Conservation (phyloP, 2,329 filamentous ascomycete genomes). For the Xylaria sp. region DNA sequence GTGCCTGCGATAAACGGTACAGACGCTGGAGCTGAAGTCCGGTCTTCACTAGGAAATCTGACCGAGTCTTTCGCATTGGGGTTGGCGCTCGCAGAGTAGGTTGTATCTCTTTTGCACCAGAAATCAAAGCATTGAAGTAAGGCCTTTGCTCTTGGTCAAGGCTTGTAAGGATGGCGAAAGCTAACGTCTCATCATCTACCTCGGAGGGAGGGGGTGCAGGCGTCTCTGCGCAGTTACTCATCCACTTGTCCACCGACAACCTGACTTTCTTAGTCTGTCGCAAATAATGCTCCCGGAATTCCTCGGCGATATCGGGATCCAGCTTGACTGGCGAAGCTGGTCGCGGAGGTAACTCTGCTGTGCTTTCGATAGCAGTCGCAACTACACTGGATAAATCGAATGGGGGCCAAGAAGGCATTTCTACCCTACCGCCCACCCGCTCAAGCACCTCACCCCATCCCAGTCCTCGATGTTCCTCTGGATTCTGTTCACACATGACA, state of each 20-base stretch:
- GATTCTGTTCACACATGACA: constrained; percentile 77
- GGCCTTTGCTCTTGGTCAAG: constrained; percentile 80
- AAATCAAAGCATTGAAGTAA: constrained; percentile 83
- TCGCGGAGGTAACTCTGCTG: constrained; percentile 69
- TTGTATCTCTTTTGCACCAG: constrained; percentile 67
- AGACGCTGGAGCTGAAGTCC: constrained; percentile 84
- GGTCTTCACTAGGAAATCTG: constrained; percentile 79
- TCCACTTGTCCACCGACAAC: constrained; percentile 90
- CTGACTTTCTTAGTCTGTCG: constrained; percentile 93
- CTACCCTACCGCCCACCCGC: constrained; percentile 86
- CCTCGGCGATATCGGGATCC: constrained; percentile 92
- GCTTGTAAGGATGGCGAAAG: constrained; percentile 92
- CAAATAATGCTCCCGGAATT: constrained; percentile 92
- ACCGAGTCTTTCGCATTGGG: constrained; percentile 71
- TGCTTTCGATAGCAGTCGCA: constrained; percentile 68
- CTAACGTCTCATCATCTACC: constrained; percentile 92
- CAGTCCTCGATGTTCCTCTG: constrained; percentile 75
- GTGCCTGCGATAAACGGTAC: constrained; percentile 77
- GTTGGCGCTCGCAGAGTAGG: constrained; percentile 73
- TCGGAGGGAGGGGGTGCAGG: constrained; percentile 83
- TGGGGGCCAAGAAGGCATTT: constrained; percentile 88
- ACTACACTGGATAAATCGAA: constrained; percentile 77
- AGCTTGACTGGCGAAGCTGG: constrained; percentile 76
- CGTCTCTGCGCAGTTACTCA: constrained; percentile 80
- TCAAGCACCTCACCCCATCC: constrained; percentile 97